phyloP scores from a whole-genome alignment of 2,329 filamentous ascomycete species.

The Paramyrothecium sp. region DNA sequence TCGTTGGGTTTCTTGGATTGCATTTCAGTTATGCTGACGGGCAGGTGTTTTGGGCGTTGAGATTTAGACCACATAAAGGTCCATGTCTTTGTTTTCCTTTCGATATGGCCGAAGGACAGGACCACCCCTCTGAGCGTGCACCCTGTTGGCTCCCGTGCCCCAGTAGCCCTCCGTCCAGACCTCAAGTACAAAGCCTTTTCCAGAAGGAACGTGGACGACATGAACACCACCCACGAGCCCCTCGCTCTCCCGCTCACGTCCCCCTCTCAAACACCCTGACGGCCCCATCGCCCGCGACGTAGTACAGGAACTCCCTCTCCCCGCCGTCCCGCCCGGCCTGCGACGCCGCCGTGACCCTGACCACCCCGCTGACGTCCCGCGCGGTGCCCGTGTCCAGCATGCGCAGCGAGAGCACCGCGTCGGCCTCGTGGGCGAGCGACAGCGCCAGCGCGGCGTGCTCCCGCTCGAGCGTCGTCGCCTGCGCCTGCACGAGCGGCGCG shows the following conservation, averaged over 20 bases:
- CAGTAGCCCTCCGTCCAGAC: no score
- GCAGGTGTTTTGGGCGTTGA: no score
- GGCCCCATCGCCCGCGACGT: conserved; percentile 73
- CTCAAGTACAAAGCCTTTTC: not conserved
- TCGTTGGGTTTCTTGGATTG: no score
- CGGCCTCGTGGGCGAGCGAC: conserved; percentile 71
- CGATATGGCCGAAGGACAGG: no score
- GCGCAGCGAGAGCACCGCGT: conserved; percentile 69
- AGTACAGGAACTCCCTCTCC: conserved; percentile 77
- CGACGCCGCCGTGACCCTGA: conserved; percentile 64
- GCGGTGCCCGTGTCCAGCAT: conserved; percentile 85
- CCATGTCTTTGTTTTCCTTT: no score
- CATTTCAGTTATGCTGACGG: no score
- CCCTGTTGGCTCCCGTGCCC: no score
- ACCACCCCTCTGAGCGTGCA: no score
- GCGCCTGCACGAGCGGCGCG: conserved; percentile 62
- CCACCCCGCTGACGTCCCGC: conserved; percentile 83
- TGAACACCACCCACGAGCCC: no score
- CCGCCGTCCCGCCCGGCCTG: conserved; percentile 30
- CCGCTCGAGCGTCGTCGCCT: conserved; percentile 64
- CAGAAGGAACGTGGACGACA: not conserved
- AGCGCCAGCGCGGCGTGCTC: conserved; percentile 71
- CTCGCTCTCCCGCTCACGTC: conserved; percentile 14
- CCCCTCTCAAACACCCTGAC: conserved; percentile 86
- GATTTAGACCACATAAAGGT: no score